These are phyloP conservation scores for Cyberlindnera lachancei DNA, from an alignment of 805 yeast genomes.

Conservation along the genomic window DNA sequence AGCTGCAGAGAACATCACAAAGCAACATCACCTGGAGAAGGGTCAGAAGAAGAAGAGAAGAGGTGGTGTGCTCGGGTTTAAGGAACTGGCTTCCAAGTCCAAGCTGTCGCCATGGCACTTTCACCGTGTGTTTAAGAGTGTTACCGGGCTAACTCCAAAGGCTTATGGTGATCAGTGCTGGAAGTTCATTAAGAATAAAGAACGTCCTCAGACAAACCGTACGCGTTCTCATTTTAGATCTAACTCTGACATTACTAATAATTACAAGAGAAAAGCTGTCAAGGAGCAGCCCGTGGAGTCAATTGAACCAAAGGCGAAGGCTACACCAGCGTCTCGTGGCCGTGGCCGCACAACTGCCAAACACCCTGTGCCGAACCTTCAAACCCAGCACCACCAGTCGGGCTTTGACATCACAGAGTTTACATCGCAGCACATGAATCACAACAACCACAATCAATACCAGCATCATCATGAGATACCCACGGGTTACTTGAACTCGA, in stretches of 20 bases:
- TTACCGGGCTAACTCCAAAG: slow-evolving; percentile 83
- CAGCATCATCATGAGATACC: neutral
- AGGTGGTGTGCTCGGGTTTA: slow-evolving; percentile 77
- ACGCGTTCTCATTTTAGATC: slow-evolving; percentile 20
- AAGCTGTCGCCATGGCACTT: slow-evolving; percentile 89
- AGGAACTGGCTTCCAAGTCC: slow-evolving; percentile 79
- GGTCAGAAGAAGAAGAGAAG: slow-evolving; percentile 46
- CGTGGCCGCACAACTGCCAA: neutral
- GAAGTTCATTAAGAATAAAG: slow-evolving; percentile 40
- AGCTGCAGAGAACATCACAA: slow-evolving; percentile 44
- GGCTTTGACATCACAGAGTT: too few relatives aligned
- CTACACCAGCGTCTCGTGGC: slow-evolving; percentile 7
- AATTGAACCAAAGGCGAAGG: neutral
- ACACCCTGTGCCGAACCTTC: neutral
- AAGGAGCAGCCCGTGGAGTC: slow-evolving; percentile 1
- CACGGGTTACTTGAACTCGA: slow-evolving; percentile 6
- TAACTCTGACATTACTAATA: slow-evolving; percentile 14
- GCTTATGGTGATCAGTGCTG: slow-evolving; percentile 82
- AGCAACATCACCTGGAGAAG: slow-evolving; percentile 8
- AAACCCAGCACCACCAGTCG: neutral
- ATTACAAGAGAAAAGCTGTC: slow-evolving; percentile 7
- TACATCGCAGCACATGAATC: too few relatives aligned
- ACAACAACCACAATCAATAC: slow-evolving; percentile 4
- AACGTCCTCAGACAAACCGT: slow-evolving; percentile 14
- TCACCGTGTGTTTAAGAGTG: slow-evolving; percentile 81